Conservation (phyloP, 352 stramenopile species). For the Pythium guiyangense region DNA sequence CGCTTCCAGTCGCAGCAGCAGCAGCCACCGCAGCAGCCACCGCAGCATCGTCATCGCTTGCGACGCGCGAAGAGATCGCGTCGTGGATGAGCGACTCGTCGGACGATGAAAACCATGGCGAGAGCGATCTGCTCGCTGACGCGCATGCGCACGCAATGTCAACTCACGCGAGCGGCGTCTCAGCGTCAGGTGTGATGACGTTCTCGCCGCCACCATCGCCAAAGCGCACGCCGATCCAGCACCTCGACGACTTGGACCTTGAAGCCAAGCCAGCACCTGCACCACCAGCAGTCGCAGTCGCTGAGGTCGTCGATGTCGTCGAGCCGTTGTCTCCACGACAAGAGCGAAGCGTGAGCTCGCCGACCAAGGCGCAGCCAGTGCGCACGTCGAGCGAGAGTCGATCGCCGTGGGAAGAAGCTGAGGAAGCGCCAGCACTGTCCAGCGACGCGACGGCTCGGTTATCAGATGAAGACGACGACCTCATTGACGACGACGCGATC, state of each 20-base stretch:
- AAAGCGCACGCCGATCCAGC: conserved; percentile 3
- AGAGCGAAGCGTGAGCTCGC: neutral
- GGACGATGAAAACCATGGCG: neutral
- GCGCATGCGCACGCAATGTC: neutral
- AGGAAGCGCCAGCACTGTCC: neutral
- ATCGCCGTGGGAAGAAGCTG: conserved; percentile 13
- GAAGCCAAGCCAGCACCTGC: conserved; percentile 1
- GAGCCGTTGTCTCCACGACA: neutral
- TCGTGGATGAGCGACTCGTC: neutral
- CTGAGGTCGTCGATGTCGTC: too few species aligned
- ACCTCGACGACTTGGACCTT: conserved; percentile 5
- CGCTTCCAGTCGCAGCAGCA: neutral
- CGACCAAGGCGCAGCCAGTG: neutral
- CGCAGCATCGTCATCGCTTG: too few species aligned
- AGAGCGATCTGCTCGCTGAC: neutral
- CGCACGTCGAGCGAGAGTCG: neutral
- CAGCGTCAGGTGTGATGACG: neutral
- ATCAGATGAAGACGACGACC: neutral
- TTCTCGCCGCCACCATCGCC: conserved; percentile 6
- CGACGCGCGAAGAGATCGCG: too few species aligned
- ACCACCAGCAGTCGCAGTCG: too few species aligned
- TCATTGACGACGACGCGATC: neutral
- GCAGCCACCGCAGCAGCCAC: too few species aligned
- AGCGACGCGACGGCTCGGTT: neutral
- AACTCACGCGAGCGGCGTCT: neutral